Base-by-base conservation (phyloP, 2,329 filamentous ascomycete species). In the Talaromyces albobiverticillius region DNA sequence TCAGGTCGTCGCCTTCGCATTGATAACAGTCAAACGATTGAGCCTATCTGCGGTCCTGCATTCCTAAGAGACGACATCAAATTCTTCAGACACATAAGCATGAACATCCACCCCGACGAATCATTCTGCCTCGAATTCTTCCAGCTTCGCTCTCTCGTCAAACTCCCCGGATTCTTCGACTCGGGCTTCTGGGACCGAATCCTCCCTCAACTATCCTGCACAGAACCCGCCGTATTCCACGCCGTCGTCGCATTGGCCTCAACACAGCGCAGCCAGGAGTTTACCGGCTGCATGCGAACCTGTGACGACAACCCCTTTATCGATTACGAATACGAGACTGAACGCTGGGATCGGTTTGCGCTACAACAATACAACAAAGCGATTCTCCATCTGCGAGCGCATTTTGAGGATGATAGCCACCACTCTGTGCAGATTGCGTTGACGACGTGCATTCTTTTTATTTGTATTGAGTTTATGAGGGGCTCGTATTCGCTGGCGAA, bases 401-500 rank as follows among this genome's bases (percentile, higher is more conserved):
- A 46, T 29, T 46, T 54, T 2, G 29, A 40, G 26, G 47, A 48
- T 45, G 29, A 38, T 22, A 51, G 47, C 18, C 53, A 51, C 26
- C 26, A 46, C n/a, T 54, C 53, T 13, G 46, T 54, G 18, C 53
- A 41, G 20, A 34, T 54, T 18, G 53, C 53, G 14, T 13, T 54
- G 23, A 40, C 42, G n/a, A 40, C 53, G 20, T 54, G 53, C 26
- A 38, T 54, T 25, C 34, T 54, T 8, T 54, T 54, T 9, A 54
- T 49, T 2, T 54, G 53, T 20, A 50, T 54, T 46, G 53, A 54
- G 42, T 45, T 54, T 9, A 54, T 54, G 53, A 54, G 40, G 18
- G 53, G 53, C 4, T 50, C 40, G 1, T 54, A 54, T 23, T 45
- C 22, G n/a, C 5, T 41, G 11, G 53, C 53, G 4, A 54, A 54